These are phyloP conservation scores for Aspergillus sp. DNA, from an alignment of 2,329 filamentous ascomycete genomes.

Conservation along the genomic window DNA sequence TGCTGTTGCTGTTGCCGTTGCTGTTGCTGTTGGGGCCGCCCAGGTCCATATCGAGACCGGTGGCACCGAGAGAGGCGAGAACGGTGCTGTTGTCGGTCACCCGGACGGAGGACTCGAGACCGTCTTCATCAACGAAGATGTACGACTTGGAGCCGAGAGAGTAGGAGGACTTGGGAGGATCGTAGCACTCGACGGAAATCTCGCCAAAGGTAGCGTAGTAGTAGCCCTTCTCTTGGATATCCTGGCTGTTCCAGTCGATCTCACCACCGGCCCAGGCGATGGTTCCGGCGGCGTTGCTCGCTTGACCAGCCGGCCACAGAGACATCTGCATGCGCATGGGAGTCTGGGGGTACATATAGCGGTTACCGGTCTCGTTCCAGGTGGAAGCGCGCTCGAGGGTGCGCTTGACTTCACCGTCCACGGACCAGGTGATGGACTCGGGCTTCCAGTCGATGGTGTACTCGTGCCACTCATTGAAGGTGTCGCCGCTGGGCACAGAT, in stretches of 20 bases:
- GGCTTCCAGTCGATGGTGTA: conserved; percentile 94
- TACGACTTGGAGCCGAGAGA: conserved; percentile 64
- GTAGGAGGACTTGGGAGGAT: conserved; percentile 69
- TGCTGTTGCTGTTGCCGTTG: conserved; percentile 10
- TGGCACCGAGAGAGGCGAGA: conserved; percentile 75
- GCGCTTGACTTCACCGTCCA: conserved; percentile 77
- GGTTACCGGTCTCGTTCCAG: conserved; percentile 78
- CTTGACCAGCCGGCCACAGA: conserved; percentile 87
- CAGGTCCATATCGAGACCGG: conserved; percentile 67
- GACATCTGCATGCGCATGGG: conserved; percentile 89
- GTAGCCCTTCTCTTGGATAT: conserved; percentile 81
- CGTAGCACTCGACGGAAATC: conserved; percentile 82
- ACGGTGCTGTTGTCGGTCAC: conserved; percentile 73
- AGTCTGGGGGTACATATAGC: conserved; percentile 87
- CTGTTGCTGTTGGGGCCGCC: conserved; percentile 14
- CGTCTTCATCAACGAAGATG: conserved; percentile 64
- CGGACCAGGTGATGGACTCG: conserved; percentile 78
- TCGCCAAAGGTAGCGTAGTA: conserved; percentile 80
- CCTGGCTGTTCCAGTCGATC: conserved; percentile 79
- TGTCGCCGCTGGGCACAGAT: conserved; percentile 58
- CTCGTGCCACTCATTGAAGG: conserved; percentile 75
- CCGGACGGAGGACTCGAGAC: conserved; percentile 72
- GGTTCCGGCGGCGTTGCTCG: conserved; percentile 77
- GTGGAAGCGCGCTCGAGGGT: conserved; percentile 69
- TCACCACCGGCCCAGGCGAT: conserved; percentile 86